Base-by-base conservation (phyloP, 441 rosid species). In the Capsella rubella region DNA sequence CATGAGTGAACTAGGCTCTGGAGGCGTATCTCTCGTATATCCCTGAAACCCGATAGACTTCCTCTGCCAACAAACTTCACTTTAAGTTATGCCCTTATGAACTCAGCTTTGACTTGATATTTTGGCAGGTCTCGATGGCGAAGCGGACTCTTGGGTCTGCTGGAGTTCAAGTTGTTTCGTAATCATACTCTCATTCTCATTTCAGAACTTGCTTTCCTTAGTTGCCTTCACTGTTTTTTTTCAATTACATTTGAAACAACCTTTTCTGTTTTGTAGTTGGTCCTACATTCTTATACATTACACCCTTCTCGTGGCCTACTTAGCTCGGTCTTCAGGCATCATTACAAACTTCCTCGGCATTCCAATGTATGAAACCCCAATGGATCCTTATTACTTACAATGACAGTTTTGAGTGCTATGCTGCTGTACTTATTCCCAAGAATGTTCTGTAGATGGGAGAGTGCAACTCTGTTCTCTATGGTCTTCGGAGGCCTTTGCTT, bases 311-410 rank as follows among this genome's bases (percentile, higher is more conserved):
- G 85, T 94, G 47, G 97, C 97, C 60, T 94, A 94, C 71, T 86
- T 94, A 74, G 97, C 97, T 78, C 97, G 97, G 68, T 92, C 99
- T 80, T 94, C 99, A 66, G 95, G 89, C 76, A 94, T 92, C 64
- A 75, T 94, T 80, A 83, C 91, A 25, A 84, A 81, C 71, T 84
- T 82, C 81, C 90, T 92, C 15, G 87, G 97, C 82, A 85, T 88
- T 78, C 97, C 97, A 43, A 71, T 85, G 99, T 90, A 90, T 11
- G 85, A 60, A 71, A 67, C 69, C 29, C 0, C 60, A 40, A 47
- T 29, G 67, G 57, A 81, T 55, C 46, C 68, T 52, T 55, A 0
- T 55, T 32, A 16, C n/a, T 3, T 50, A 29, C 81, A 61, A 54
- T 3, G 16, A 32, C 50, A 57, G 52, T 47, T 49, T 39, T 54